Conservation (phyloP, 192 early-diverging fungal genomes). For the Phlyctochytrium arcticum region DNA sequence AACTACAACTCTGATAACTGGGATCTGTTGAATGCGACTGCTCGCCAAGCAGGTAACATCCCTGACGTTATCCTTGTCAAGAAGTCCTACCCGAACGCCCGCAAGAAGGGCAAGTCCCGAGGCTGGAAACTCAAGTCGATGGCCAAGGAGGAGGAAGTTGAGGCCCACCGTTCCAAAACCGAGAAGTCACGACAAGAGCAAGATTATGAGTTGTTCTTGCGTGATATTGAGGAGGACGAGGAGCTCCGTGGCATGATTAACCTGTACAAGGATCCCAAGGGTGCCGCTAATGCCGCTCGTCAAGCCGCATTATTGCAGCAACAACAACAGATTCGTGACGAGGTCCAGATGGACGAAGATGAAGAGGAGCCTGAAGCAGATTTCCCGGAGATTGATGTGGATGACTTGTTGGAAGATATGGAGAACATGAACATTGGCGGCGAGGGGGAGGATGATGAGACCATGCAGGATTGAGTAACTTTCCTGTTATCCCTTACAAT, state of each 20-base stretch:
- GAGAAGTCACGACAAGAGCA: conserved; percentile 69
- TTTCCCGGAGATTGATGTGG: conserved; percentile 89
- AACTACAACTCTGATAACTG: conserved; percentile 91
- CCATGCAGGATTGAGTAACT: no score
- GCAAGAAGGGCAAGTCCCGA: conserved; percentile 78
- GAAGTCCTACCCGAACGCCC: conserved; percentile 85
- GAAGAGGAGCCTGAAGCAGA: conserved; percentile 77
- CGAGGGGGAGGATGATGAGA: conserved; percentile 28
- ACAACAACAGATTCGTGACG: conserved; percentile 20
- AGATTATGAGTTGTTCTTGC: conserved; percentile 94
- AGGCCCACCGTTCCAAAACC: conserved; percentile 67
- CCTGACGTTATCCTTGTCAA: conserved; percentile 91
- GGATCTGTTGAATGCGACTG: conserved; percentile 41
- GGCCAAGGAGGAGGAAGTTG: conserved; percentile 77
- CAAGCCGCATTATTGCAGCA: neutral
- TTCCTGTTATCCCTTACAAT: no score
- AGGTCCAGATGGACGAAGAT: conserved; percentile 47
- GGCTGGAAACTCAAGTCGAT: conserved; percentile 91
- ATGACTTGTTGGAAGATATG: conserved; percentile 93
- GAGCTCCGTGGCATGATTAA: conserved; percentile 93
- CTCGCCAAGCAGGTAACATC: conserved; percentile 54
- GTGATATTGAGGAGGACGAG: conserved; percentile 97
- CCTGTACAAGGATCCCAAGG: conserved; percentile 69
- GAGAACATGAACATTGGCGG: conserved; percentile 61
- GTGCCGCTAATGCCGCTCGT: neutral